Percentiles rank a stretch among this genome's conserved stretches.
These are phyloP conservation scores for Myriosclerotinia scirpicola DNA, from an alignment of 2,329 filamentous ascomycete genomes.

Conservation along the genomic window DNA sequence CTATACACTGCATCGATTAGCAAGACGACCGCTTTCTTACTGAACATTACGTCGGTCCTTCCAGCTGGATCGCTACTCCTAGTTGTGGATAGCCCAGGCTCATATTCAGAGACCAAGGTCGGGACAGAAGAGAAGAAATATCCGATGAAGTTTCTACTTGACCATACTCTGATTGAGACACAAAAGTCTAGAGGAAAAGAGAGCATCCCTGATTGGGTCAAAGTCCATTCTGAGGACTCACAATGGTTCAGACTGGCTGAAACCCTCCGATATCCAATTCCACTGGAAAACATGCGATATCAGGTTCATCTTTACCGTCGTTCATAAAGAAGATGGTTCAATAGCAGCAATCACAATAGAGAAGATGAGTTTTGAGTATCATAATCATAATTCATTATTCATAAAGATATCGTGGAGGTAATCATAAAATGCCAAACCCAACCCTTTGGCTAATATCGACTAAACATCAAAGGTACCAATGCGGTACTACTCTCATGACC, in stretches of 20 bases:
- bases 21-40: constrained; percentile 74
- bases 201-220: constrained; percentile 61
- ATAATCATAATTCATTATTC: constrained; percentile 34
- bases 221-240: constrained; percentile 72
- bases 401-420: constrained; percentile 17
- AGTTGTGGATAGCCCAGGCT: constrained; percentile 90
- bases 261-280: constrained; percentile 73
- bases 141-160: constrained; percentile 90
- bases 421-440: constrained; percentile 15
- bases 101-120: constrained; percentile 80
- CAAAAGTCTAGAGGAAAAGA: constrained; percentile 43
- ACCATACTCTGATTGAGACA: constrained; percentile 68
- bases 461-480: constrained; percentile 62
- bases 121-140: constrained; percentile 65
- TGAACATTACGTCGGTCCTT: constrained; percentile 61
- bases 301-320: constrained; percentile 80
- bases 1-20: constrained; percentile 75
- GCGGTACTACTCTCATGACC: constrained; percentile 52
- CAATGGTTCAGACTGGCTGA: constrained; percentile 78
- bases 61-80: constrained; percentile 66
- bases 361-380: not conserved
- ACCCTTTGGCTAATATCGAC: constrained; percentile 41
- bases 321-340: constrained; percentile 30
- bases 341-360: constrained; percentile 7
- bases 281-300: constrained; percentile 91